A percentile compares a stretch with the other conserved stretches of the same genome.
These are phyloP conservation scores for Saccharomyces hybrid DNA, from an alignment of 1,139 yeast genomes.

Conservation along the genomic window DNA sequence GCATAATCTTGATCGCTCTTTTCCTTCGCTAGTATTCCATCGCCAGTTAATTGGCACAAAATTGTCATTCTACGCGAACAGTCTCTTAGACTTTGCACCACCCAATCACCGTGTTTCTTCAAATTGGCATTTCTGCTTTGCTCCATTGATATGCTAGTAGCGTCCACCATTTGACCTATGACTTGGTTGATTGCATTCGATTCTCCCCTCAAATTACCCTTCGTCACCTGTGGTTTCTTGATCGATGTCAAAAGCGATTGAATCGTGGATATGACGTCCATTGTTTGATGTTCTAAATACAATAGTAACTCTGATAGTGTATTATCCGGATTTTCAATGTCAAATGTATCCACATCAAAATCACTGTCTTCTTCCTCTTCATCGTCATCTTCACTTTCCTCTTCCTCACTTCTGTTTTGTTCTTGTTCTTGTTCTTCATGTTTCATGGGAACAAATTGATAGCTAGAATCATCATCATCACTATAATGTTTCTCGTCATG, in stretches of 20 bases:
- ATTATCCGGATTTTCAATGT: conserved; percentile 80
- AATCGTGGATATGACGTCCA: conserved; percentile 82
- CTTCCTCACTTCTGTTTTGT: conserved; percentile 2
- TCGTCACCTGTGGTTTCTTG: conserved; percentile 67
- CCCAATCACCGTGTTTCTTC: conserved; percentile 88
- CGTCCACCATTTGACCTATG: conserved; percentile 82
- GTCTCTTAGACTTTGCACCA: conserved; percentile 76
- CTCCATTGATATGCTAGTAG: conserved; percentile 81
- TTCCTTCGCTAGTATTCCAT: conserved; percentile 33
- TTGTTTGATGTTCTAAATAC: conserved; percentile 90
- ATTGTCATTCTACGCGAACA: conserved; percentile 74
- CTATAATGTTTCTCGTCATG: conserved; percentile 8
- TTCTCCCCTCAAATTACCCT: conserved; percentile 65
- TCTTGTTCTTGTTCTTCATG: background rate
- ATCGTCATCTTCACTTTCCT: conserved; percentile 7
- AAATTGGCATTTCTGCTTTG: conserved; percentile 74
- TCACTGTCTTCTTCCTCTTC: conserved; percentile 27
- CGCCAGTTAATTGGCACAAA: conserved; percentile 44
- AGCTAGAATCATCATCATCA: conserved; percentile 9
- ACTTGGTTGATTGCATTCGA: conserved; percentile 69
- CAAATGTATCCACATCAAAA: conserved; percentile 67
- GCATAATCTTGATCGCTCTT: conserved; percentile 61
- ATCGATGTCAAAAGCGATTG: conserved; percentile 73
- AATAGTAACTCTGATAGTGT: conserved; percentile 76
- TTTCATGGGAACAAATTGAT: conserved; percentile 11